Evolutionary conservation across 371 early-diverging fungal genomes (phyloP), one percentile per base, ranked within the genome.

Genomic region (Syncephalis fuscata): DNA sequence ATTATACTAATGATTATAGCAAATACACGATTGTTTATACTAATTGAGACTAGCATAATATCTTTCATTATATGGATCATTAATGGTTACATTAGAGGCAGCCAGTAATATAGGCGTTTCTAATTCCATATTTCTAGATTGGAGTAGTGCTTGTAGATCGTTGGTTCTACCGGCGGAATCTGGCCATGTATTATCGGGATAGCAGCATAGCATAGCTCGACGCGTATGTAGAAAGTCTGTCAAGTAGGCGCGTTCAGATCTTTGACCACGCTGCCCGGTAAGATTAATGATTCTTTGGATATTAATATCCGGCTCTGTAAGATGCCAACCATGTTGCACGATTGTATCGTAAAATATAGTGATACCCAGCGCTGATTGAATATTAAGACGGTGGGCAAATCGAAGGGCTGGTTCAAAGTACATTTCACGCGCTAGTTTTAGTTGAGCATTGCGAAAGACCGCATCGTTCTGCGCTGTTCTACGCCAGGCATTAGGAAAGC

Each of bases 261-360:
- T 20, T 22, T 21, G 22, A 24, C 20, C 44, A 44, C 20, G 11
- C 24, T 44, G 19, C 16, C 5, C n/a, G 5, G 41, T 21, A 15
- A 19, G 16, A 4, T 4, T 8, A n/a, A 41, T 4, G 3, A 19
- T 16, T 19, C 41, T 41, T 21, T 21, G 41, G 4, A 19, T 16
- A 19, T 21, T 21, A 41, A 16, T 16, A 3, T 21, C 16, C 15
- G 41, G 21, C 41, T 21, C 16, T 41, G 41, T 41, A 3, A 21
- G 15, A 22, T 44, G 21, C 44, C 44, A 44, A 22, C 44, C 44
- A 44, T 44, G 44, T 24, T 44, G 44, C 14, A 44, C 24, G 20
- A 24, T 21, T 2, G 44, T 44, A 24, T 44, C 44, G 11, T 44
- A 44, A 24, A 44, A 44, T 22, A 44, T 44, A 14, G 44, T 21